phyloP scores from a whole-genome alignment of 164 flowering plant genomes.

The Aristolochia californica region DNA sequence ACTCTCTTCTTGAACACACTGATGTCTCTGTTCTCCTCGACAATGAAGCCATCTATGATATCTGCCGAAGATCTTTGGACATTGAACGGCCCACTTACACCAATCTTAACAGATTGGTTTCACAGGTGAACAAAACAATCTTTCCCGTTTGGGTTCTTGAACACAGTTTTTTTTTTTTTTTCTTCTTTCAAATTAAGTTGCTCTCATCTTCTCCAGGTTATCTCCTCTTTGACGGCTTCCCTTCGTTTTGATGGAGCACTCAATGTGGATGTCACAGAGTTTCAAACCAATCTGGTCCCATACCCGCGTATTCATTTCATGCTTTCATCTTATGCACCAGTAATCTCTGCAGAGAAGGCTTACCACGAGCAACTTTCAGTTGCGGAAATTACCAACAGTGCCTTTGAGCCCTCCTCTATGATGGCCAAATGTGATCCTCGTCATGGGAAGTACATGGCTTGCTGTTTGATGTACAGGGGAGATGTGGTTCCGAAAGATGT shows the following conservation, averaged over 20 bases:
- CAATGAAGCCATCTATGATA: slow-evolving; percentile 62
- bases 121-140: slow-evolving; percentile 27
- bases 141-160: too few relatives aligned
- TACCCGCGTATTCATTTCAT: slow-evolving; percentile 65
- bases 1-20: slow-evolving; percentile 56
- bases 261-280: slow-evolving; percentile 59
- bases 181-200: background rate
- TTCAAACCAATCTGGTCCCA: slow-evolving; percentile 61
- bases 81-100: slow-evolving; percentile 67
- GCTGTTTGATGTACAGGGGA: slow-evolving; percentile 62
- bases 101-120: slow-evolving; percentile 54
- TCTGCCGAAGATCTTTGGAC: slow-evolving; percentile 49
- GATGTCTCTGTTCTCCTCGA: slow-evolving; percentile 51
- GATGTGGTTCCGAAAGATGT: slow-evolving; percentile 73
- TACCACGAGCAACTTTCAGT: slow-evolving; percentile 57
- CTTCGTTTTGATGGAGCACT: slow-evolving; percentile 57
- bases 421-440: slow-evolving; percentile 69
- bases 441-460: slow-evolving; percentile 67
- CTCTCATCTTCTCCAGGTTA: slow-evolving; percentile 29
- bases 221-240: slow-evolving; percentile 58
- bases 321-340: slow-evolving; percentile 59
- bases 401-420: slow-evolving; percentile 52
- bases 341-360: slow-evolving; percentile 52
- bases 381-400: slow-evolving; percentile 56
- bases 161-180: too few relatives aligned